Evolutionary conservation across 768 basidiomycete species (phyloP).

Genomic region (Boletus coccyginus): DNA sequence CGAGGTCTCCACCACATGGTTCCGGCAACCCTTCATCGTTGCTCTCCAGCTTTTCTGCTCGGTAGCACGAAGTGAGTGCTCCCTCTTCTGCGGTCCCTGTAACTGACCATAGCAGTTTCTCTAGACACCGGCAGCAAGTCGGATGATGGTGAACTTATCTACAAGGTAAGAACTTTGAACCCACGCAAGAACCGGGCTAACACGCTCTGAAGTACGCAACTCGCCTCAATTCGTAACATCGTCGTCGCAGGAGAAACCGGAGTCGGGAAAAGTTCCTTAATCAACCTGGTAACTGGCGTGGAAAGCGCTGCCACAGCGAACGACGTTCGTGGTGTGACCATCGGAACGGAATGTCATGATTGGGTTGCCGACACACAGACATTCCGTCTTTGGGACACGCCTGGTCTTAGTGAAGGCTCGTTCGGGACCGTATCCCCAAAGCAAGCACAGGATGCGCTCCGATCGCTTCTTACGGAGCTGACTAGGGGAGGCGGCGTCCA

Average conservation of each 20-base stretch:
- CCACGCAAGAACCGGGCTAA: constrained; percentile 4
- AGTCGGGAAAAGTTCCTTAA: constrained; percentile 30
- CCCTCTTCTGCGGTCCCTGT: not conserved
- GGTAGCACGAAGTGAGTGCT: constrained; percentile 3
- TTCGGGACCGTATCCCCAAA: constrained; percentile 22
- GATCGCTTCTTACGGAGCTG: constrained; percentile 25
- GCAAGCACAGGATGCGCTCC: constrained; percentile 24
- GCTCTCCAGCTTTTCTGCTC: not conserved
- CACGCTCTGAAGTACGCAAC: constrained; percentile 1
- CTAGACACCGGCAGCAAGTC: not conserved
- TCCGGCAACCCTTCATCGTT: constrained; percentile 8
- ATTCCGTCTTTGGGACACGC: constrained; percentile 33
- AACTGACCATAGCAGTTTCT: not conserved
- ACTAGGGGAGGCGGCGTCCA: constrained; percentile 19
- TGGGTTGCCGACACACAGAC: constrained; percentile 13
- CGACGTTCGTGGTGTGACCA: constrained; percentile 24
- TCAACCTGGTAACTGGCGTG: constrained; percentile 27
- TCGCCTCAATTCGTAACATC: constrained; percentile 25
- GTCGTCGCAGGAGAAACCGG: constrained; percentile 30
- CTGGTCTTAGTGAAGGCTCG: constrained; percentile 30
- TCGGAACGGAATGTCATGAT: constrained; percentile 17
- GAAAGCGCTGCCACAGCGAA: constrained; percentile 22
- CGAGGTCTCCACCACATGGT: constrained; percentile 15
- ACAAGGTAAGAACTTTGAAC: constrained; percentile 1
- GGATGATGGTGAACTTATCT: constrained; percentile 7